These are phyloP conservation scores for Ehretia macrophylla DNA, from an alignment of 257 asterid species.

Conservation along the genomic window DNA sequence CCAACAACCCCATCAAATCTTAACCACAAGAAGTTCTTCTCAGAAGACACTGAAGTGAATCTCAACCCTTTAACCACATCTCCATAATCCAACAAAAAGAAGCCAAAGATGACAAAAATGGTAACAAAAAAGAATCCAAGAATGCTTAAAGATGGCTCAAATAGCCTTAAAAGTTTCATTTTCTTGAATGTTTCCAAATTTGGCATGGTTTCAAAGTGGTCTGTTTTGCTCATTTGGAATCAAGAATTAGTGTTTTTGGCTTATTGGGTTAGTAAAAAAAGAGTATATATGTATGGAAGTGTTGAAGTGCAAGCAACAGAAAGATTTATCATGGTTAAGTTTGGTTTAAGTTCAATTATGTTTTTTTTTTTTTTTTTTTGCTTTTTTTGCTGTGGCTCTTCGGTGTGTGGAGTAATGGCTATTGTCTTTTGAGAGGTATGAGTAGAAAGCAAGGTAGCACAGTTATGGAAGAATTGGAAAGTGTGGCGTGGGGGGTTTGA, in stretches of 20 bases:
- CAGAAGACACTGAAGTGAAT: slow-evolving; percentile 34
- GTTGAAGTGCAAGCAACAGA: slow-evolving; percentile 41
- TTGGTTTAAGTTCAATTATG: slow-evolving; percentile 26
- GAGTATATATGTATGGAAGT: slow-evolving; percentile 8
- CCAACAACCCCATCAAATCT: slow-evolving; percentile 33
- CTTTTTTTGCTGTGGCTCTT: slow-evolving; percentile 26
- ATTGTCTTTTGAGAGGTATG: not conserved
- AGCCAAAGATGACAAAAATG: slow-evolving; percentile 48
- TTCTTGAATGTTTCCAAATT: slow-evolving; percentile 50
- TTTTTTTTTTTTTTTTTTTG: not conserved
- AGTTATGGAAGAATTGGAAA: not conserved
- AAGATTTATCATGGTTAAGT: slow-evolving; percentile 33
- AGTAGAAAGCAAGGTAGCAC: not conserved
- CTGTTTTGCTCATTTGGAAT: slow-evolving; percentile 3
- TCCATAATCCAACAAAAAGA: slow-evolving; percentile 63
- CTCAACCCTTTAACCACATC: slow-evolving; percentile 47
- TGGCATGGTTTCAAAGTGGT: slow-evolving; percentile 33
- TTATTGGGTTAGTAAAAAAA: not conserved
- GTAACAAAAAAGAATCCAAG: slow-evolving; percentile 55
- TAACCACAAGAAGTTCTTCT: slow-evolving; percentile 60
- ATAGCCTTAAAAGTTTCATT: slow-evolving; percentile 63
- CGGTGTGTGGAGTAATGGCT: slow-evolving; percentile 9
- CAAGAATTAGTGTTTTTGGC: not conserved
- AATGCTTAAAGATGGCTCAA: slow-evolving; percentile 74
- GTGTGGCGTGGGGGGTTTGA: not conserved